phyloP scores from a whole-genome alignment of 176 grass and related monocot species.

The Saccharum officinarum region DNA sequence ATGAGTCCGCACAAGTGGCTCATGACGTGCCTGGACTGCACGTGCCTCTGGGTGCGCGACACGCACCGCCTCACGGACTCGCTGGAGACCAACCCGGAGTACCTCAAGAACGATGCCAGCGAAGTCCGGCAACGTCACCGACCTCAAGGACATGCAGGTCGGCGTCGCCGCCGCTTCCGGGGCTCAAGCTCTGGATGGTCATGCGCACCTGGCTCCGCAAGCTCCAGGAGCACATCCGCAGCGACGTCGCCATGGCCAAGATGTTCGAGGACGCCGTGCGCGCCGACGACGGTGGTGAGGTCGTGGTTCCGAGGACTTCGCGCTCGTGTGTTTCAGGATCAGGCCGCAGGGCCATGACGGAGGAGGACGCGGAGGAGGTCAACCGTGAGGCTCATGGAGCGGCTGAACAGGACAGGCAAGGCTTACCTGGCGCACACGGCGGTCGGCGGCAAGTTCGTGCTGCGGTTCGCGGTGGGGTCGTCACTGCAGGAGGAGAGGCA shows the following conservation, averaged over 20 bases:
- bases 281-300: slow-evolving; percentile 31
- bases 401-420: slow-evolving; percentile 32
- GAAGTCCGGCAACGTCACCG: slow-evolving; percentile 46
- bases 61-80: slow-evolving; percentile 31
- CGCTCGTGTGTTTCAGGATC: slow-evolving; percentile 53
- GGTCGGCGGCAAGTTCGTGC: slow-evolving; percentile 37
- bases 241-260: slow-evolving; percentile 62
- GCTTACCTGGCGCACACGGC: slow-evolving; percentile 46
- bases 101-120: slow-evolving; percentile 53
- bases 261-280: slow-evolving; percentile 41
- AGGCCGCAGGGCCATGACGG: background rate
- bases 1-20: slow-evolving; percentile 72
- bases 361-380: background rate
- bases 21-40: slow-evolving; percentile 47
- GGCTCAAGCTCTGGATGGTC: slow-evolving; percentile 66
- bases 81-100: slow-evolving; percentile 49
- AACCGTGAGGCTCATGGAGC: slow-evolving; percentile 41
- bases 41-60: slow-evolving; percentile 52
- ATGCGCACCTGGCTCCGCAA: slow-evolving; percentile 38
- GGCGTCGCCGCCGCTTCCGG: slow-evolving; percentile 49
- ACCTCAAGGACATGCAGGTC: slow-evolving; percentile 62
- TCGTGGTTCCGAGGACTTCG: slow-evolving; percentile 38
- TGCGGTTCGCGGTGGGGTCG: slow-evolving; percentile 50
- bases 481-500: slow-evolving; percentile 44
- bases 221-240: slow-evolving; percentile 56